A percentile compares a stretch with the other conserved stretches of the same genome.
Evolutionary conservation across 345 rosid genomes (phyloP).

Genomic region (Hypericum androsaemum): DNA sequence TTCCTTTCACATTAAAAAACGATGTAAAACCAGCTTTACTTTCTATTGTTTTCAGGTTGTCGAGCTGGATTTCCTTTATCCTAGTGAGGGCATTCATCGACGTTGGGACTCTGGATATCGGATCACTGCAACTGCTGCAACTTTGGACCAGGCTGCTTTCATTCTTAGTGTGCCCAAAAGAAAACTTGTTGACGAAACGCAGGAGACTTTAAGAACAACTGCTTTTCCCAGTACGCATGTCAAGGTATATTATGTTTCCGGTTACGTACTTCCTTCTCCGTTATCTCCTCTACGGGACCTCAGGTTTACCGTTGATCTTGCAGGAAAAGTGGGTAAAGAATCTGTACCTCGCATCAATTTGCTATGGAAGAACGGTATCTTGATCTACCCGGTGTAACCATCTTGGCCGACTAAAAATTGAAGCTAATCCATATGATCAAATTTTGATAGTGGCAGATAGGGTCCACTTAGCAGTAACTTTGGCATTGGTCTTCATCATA

Average conservation of each 20-base stretch:
- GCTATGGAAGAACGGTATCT: conserved; percentile 83
- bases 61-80: conserved; percentile 94
- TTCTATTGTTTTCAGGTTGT: conserved; percentile 48
- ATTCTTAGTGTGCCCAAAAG: conserved; percentile 72
- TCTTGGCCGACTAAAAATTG: too few species aligned
- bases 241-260: conserved; percentile 41
- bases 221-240: conserved; percentile 85
- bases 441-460: neutral
- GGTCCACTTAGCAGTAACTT: neutral
- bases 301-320: conserved; percentile 12
- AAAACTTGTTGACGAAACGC: conserved; percentile 73
- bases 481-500: too few species aligned
- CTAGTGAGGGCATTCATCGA: conserved; percentile 91
- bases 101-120: conserved; percentile 86
- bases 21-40: neutral
- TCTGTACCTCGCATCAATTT: conserved; percentile 77
- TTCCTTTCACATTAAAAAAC: neutral
- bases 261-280: neutral
- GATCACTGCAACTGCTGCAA: conserved; percentile 91
- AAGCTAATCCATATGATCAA: neutral
- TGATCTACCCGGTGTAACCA: conserved; percentile 16
- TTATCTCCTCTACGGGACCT: neutral
- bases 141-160: conserved; percentile 89
- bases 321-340: conserved; percentile 95
- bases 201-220: conserved; percentile 89